Evolutionary conservation across 2,329 filamentous ascomycete genomes (phyloP).

Genomic region (Penicillium sp.): DNA sequence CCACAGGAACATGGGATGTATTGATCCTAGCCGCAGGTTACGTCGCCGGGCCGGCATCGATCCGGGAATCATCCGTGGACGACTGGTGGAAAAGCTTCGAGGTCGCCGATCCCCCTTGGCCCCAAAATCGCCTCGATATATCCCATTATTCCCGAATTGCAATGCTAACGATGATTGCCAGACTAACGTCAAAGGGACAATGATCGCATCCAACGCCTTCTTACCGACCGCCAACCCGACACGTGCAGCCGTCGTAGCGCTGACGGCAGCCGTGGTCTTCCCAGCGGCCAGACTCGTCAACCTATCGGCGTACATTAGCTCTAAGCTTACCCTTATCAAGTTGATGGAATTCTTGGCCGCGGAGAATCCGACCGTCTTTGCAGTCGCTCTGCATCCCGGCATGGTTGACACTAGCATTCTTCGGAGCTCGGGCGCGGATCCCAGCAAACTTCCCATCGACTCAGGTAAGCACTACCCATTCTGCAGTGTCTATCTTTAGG

Average conservation of each 20-base stretch:
- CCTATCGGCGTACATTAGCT: slow-evolving; percentile 38
- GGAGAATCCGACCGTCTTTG: slow-evolving; percentile 41
- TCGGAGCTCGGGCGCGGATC: slow-evolving; percentile 13
- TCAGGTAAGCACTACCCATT: slow-evolving; percentile 8
- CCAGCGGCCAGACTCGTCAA: slow-evolving; percentile 9
- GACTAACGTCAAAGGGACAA: slow-evolving; percentile 24
- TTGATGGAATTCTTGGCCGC: slow-evolving; percentile 43
- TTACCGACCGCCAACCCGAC: slow-evolving; percentile 15
- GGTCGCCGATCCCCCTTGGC: slow-evolving; percentile 1
- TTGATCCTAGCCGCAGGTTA: slow-evolving; percentile 26
- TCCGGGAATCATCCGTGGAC: slow-evolving; percentile 8
- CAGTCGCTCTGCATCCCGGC: slow-evolving; percentile 48
- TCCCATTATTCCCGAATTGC: background rate
- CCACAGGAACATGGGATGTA: slow-evolving; percentile 18
- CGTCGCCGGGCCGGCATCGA: slow-evolving; percentile 3
- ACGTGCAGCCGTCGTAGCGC: slow-evolving; percentile 17
- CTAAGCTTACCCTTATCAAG: slow-evolving; percentile 44
- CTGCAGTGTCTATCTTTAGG: background rate
- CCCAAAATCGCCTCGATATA: background rate
- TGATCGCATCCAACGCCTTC: slow-evolving; percentile 16
- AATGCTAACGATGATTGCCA: slow-evolving; percentile 3
- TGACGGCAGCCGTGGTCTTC: slow-evolving; percentile 17
- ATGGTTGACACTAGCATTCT: slow-evolving; percentile 27
- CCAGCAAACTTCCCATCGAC: slow-evolving; percentile 18
- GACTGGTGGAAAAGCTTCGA: slow-evolving; percentile 25